Evolutionary conservation across 257 asterid species (phyloP).

Genomic region (Solanum clarkiae): DNA sequence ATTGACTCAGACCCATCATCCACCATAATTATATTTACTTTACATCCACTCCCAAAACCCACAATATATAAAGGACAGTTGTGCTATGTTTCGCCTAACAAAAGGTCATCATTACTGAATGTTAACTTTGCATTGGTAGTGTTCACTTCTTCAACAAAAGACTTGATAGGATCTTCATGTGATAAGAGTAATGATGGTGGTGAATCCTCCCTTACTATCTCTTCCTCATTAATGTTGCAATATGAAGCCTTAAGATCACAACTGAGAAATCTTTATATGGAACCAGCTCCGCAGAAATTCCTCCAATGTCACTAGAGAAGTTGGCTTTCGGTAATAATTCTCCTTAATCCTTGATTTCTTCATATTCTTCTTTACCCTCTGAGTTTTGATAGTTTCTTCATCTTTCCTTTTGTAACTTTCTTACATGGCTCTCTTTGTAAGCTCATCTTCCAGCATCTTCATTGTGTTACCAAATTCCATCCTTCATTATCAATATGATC

Average conservation of each 20-base stretch:
- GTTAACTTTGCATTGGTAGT: background rate
- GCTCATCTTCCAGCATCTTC: accelerated
- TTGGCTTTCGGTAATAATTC: accelerated
- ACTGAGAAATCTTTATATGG: background rate
- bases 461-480: background rate
- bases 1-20: background rate
- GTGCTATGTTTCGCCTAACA: background rate
- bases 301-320: background rate
- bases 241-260: background rate
- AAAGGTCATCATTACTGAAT: background rate
- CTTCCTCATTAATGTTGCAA: background rate
- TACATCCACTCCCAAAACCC: background rate
- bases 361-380: background rate
- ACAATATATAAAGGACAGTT: background rate
- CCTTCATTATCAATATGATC: background rate
- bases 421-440: background rate
- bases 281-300: background rate
- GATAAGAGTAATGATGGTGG: background rate
- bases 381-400: background rate
- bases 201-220: background rate
- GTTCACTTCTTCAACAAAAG: background rate
- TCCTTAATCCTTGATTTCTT: background rate
- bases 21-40: background rate
- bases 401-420: background rate
- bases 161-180: background rate